A percentile compares a stretch with the other conserved stretches of the same genome.
phyloP scores from a whole-genome alignment of 345 rosid genomes.

The Syzygium aqueum region DNA sequence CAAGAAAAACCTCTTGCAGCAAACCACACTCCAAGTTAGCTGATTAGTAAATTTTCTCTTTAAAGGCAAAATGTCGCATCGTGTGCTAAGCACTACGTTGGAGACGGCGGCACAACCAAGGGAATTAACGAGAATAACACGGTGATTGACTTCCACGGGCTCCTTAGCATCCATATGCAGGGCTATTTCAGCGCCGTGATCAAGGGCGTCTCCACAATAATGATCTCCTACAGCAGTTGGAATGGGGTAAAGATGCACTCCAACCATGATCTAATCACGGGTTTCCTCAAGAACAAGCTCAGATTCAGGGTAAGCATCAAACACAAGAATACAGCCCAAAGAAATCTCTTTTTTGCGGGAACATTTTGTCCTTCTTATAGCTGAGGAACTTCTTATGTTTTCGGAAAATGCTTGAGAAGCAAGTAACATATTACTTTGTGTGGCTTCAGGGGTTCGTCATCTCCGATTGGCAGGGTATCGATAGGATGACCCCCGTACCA shows the following conservation, averaged over 20 bases:
- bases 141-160: constrained; percentile 15
- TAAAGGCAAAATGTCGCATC: constrained; percentile 54
- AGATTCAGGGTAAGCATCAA: constrained; percentile 42
- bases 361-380: not conserved
- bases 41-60: not conserved
- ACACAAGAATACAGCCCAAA: not conserved
- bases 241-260: constrained; percentile 73
- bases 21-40: not conserved
- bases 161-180: constrained; percentile 57
- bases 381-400: not conserved
- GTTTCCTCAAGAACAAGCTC: constrained; percentile 38
- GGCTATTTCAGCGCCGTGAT: constrained; percentile 32
- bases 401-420: not conserved
- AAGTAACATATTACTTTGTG: not conserved
- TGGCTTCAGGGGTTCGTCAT: constrained; percentile 62
- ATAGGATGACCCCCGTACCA: constrained; percentile 48
- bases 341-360: not conserved
- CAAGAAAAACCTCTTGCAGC: not conserved
- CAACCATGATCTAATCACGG: constrained; percentile 39
- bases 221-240: constrained; percentile 69
- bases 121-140: constrained; percentile 70
- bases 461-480: constrained; percentile 73
- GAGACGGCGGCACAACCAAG: constrained; percentile 64
- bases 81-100: constrained; percentile 79
- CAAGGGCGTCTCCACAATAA: constrained; percentile 61